A percentile compares a stretch with the other conserved stretches of the same genome.
Conservation (phyloP, 768 basidiomycete species). For the Amanita inopinata region DNA sequence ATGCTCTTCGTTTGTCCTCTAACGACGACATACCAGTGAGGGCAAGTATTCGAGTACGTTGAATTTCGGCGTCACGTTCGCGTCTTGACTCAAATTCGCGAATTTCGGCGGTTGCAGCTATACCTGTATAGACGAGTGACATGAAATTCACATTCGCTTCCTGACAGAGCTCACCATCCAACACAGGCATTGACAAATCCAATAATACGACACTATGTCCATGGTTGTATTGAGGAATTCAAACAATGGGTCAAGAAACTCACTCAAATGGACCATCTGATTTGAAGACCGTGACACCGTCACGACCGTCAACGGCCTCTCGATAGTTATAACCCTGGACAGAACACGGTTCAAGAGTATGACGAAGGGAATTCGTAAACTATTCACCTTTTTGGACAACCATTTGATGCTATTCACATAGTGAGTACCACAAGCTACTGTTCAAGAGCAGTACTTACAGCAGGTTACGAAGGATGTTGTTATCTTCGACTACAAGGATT, state of each 20-base stretch:
- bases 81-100: conserved; percentile 24
- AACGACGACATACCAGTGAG: conserved; percentile 90
- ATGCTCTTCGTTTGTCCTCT: conserved; percentile 87
- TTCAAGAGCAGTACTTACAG: conserved; percentile 42
- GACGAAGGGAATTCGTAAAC: conserved; percentile 12
- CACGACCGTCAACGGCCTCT: conserved; percentile 77
- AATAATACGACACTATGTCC: conserved; percentile 67
- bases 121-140: conserved; percentile 32
- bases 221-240: not conserved
- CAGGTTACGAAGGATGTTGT: conserved; percentile 72
- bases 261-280: conserved; percentile 80
- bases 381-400: conserved; percentile 48
- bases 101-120: conserved; percentile 78
- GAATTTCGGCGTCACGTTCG: conserved; percentile 31
- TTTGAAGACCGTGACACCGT: conserved; percentile 71
- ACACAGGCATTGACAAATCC: conserved; percentile 89
- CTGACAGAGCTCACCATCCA: conserved; percentile 57
- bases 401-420: conserved; percentile 41
- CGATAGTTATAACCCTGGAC: conserved; percentile 59
- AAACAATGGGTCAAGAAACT: conserved; percentile 19
- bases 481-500: conserved; percentile 87
- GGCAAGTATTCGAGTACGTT: conserved; percentile 62
- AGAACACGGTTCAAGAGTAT: not conserved
- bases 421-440: not conserved
- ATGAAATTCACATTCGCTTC: not conserved